Evolutionary conservation across 2,329 filamentous ascomycete genomes (phyloP), one percentile per base, ranked within the genome.

Genomic region (Aspergillus ochraceoroseus): DNA sequence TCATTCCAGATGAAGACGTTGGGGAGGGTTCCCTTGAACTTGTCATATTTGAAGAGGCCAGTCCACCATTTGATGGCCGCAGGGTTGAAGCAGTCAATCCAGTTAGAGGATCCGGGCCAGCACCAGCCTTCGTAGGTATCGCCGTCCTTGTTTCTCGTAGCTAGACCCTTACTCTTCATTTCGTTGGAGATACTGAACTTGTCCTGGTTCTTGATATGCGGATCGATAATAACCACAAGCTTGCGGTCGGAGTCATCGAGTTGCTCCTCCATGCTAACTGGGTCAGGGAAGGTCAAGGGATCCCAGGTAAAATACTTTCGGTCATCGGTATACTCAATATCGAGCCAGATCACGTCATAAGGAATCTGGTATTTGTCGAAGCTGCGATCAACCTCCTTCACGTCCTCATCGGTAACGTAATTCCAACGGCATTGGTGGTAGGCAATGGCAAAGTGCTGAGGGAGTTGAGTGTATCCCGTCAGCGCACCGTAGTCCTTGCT

Each of bases 401-500:
- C 89, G 66, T 98, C 92, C 50, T 95, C 88, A 56, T 95, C 90
- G 1, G 87, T 94, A 41, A 95, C 83, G 62, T 98, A 98, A 69
- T 98, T 98, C 92, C 92, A 98, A 55, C 92, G 85, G 64, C 92
- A 96, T 65, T 98, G 92, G 60, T 98, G 92, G 66, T 96, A 95
- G 8, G 80, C 92, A 52, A 98, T 80, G 2, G 90, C 77, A 56
- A 95, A 95, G 49, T 92, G 84, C 57, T 95, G 88, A 1, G 92
- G 92, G 65, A 98, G 78, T 45, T 89, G 83, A 19, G 88, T 92
- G 57, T 82, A 90, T 17, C 92, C 92, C 6, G 92, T 98, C 31
- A 98, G 78, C 62, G 95, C 87, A 47, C 83, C 82, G 62, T 95
- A 98, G 19, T 77, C 80, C 55, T 82, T 84, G 49, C 83, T 83